These are phyloP conservation scores for Pichia occidentalis DNA, from an alignment of 805 yeast species.

Conservation along the genomic window DNA sequence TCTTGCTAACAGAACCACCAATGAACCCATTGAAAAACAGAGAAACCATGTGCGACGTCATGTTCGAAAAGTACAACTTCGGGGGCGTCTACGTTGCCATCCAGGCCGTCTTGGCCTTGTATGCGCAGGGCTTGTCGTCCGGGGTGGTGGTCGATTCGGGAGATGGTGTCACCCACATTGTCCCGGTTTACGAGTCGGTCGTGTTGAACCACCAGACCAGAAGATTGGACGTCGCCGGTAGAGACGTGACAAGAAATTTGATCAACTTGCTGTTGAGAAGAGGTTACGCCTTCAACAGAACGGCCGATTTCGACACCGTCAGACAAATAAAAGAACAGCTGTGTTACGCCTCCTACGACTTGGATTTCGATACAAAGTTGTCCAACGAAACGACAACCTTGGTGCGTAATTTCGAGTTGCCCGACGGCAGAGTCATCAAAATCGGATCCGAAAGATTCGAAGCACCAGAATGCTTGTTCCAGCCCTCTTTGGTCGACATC, in stretches of 20 bases:
- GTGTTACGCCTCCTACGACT: constrained; percentile 91
- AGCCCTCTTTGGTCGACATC: constrained; percentile 88
- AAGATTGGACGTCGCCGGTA: constrained; percentile 94
- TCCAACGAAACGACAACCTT: constrained; percentile 94
- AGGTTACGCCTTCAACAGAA: constrained; percentile 96
- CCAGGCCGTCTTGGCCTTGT: constrained; percentile 95
- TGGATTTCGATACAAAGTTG: constrained; percentile 79
- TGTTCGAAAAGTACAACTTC: constrained; percentile 86
- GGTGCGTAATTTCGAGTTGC: constrained; percentile 86
- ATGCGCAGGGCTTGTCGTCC: constrained; percentile 93
- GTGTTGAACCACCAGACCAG: constrained; percentile 92
- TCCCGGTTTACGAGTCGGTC: constrained; percentile 94
- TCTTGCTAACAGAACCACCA: constrained; percentile 94
- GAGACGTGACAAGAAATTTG: constrained; percentile 95
- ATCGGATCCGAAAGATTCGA: constrained; percentile 94
- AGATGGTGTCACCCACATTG: constrained; percentile 97
- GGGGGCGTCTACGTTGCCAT: constrained; percentile 94
- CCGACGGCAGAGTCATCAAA: constrained; percentile 92
- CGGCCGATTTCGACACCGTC: constrained; percentile 98
- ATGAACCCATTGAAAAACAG: constrained; percentile 91
- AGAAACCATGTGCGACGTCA: constrained; percentile 84
- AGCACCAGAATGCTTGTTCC: constrained; percentile 96
- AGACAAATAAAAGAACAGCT: constrained; percentile 95
- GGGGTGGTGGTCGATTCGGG: constrained; percentile 99
- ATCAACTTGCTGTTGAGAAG: constrained; percentile 87